Percentiles rank a stretch among this genome's conserved stretches.
phyloP scores from a whole-genome alignment of 2,329 filamentous ascomycete species.

The Diaporthe citri region DNA sequence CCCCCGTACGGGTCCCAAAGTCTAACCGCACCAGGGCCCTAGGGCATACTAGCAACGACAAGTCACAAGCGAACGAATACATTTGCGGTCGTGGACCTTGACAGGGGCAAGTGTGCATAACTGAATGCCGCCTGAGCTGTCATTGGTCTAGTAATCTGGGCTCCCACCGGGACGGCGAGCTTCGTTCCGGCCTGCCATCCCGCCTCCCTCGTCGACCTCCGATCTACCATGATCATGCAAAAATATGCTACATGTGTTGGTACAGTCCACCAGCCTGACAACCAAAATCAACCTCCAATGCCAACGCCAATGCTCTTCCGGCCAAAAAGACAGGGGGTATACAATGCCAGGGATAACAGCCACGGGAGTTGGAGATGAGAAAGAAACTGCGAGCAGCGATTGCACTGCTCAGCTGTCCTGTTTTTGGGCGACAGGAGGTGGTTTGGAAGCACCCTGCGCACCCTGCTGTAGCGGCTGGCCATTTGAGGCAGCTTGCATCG shows the following conservation, averaged over 20 bases:
- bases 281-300: slow-evolving; percentile 28
- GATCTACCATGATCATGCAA: slow-evolving; percentile 26
- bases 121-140: slow-evolving; percentile 15
- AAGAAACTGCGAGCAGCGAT: slow-evolving; percentile 7
- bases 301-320: slow-evolving; percentile 39
- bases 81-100: background rate
- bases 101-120: background rate
- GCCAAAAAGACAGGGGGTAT: slow-evolving; percentile 35
- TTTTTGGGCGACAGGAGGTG: slow-evolving; percentile 38
- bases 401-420: slow-evolving; percentile 22
- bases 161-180: slow-evolving; percentile 2
- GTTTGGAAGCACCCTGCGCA: slow-evolving; percentile 40
- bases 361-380: slow-evolving; percentile 14
- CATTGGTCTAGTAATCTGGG: slow-evolving; percentile 27
- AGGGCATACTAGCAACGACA: background rate
- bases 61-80: background rate
- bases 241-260: slow-evolving; percentile 24
- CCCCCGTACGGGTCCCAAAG: background rate
- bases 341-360: slow-evolving; percentile 35
- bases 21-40: slow-evolving; percentile 14
- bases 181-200: background rate
- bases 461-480: slow-evolving; percentile 40
- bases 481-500: slow-evolving; percentile 41
- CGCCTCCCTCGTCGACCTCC: background rate
- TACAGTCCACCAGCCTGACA: slow-evolving; percentile 26